Percentiles rank a stretch among this genome's conserved stretches.
Evolutionary conservation across 495 filamentous ascomycete genomes (phyloP).

Genomic region (Hypoxylon perforatum): DNA sequence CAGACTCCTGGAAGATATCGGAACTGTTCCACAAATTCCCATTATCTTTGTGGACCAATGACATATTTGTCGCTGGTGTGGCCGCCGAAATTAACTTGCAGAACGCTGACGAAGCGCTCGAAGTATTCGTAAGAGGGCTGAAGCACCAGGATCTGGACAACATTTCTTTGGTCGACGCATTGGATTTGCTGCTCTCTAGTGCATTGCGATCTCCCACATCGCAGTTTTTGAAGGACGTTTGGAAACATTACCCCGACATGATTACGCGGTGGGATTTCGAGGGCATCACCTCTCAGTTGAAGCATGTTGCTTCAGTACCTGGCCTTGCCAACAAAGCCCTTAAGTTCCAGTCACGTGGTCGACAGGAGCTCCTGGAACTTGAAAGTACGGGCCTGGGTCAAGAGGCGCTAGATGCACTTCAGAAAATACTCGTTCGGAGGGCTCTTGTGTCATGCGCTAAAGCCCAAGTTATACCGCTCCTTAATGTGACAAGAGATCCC

Average conservation of each 20-base stretch:
- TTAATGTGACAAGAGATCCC: conserved; percentile 42
- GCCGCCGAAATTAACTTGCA: conserved; percentile 42
- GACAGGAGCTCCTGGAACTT: conserved; percentile 14
- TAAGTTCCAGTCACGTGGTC: conserved; percentile 21
- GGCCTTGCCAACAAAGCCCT: conserved; percentile 38
- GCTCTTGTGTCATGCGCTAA: conserved; percentile 38
- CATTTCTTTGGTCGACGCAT: conserved; percentile 28
- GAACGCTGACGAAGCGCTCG: conserved; percentile 35
- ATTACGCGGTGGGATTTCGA: conserved; percentile 38
- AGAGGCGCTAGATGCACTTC: conserved; percentile 36
- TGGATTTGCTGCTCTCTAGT: conserved; percentile 40
- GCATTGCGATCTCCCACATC: conserved; percentile 26
- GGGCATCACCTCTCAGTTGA: conserved; percentile 34
- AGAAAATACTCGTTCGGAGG: conserved; percentile 43
- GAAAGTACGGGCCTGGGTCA: conserved; percentile 8
- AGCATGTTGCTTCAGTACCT: conserved; percentile 23
- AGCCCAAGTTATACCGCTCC: conserved; percentile 41
- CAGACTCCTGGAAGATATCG: conserved; percentile 45
- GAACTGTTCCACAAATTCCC: conserved; percentile 41
- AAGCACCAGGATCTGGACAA: conserved; percentile 14
- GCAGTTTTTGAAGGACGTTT: conserved; percentile 28
- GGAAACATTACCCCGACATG: conserved; percentile 37
- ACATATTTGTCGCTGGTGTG: conserved; percentile 35
- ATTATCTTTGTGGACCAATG: conserved; percentile 29
- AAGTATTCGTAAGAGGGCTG: conserved; percentile 36